Base-by-base conservation (phyloP, 1,284 basidiomycete genomes). In the Sanghuangporus baumii region DNA sequence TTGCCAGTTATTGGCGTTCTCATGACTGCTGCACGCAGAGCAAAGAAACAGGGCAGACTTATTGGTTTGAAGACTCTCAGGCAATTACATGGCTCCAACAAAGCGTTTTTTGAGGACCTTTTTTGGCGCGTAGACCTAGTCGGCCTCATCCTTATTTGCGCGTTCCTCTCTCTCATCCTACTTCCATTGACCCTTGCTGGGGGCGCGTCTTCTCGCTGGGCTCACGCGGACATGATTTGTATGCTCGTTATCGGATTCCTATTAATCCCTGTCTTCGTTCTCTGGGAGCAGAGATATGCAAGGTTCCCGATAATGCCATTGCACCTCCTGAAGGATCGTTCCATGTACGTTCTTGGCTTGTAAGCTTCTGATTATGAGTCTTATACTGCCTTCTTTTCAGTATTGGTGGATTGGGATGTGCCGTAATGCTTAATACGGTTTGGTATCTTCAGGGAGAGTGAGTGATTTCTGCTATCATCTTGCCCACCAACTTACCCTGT, bases 121-220 rank as follows among this genome's bases (percentile, higher is more conserved):
- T 77, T 76, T 70, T 75, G 73, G 73, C 71, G 74, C 63, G 67
- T 75, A 12, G 76, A 78, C 64, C 58, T 75, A 20, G 66, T 75
- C 57, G 76, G 76, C 26, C 67, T 76, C 38, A 65, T 75, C 55
- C 67, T 78, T 34, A 62, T 75, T 31, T 71, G 72, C 18, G 74
- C 70, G 3, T 64, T 69, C 2, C 70, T 76, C 38, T 68, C 71
- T 2, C 68, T 75, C 14, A 73, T 78, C 63, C 69, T 78, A 7
- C 67, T 76, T 0, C 76, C 76, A 0, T 71, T 78, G 61, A 74
- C 75, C 5, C 70, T 78, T 37, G 76, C 75, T 0, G 74, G 74
- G 0, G 72, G 73, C 11, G 65, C 58, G 12, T 62, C 63, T 20
- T 65, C 70, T 34, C 65, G 67, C 37, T 77, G 76, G 75, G 59